These are phyloP conservation scores for Pholiota molesta DNA, from an alignment of 768 basidiomycete species.

Conservation along the genomic window DNA sequence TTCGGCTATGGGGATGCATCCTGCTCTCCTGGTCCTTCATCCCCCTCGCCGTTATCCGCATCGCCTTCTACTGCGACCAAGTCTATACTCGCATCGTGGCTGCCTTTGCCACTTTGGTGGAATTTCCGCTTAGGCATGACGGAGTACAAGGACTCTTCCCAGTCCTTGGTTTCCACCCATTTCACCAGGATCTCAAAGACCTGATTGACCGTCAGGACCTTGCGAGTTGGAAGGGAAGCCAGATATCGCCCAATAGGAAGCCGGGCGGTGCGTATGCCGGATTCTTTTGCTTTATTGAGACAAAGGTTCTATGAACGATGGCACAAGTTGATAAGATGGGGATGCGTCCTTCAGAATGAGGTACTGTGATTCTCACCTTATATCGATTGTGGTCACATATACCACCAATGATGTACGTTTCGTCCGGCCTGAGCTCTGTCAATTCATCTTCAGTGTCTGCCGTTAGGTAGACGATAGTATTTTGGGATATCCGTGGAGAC, in stretches of 20 bases:
- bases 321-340: constrained; percentile 23
- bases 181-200: constrained; percentile 90
- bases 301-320: constrained; percentile 72
- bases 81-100: constrained; percentile 22
- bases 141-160: constrained; percentile 85
- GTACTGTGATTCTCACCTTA: constrained; percentile 55
- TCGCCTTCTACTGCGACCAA: constrained; percentile 21
- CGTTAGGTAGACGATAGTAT: constrained; percentile 86
- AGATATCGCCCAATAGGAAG: constrained; percentile 95
- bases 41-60: constrained; percentile 13
- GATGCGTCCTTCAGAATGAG: constrained; percentile 7
- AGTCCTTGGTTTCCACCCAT: constrained; percentile 85
- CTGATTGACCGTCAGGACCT: constrained; percentile 97
- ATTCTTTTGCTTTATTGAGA: constrained; percentile 76
- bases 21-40: constrained; percentile 9
- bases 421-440: constrained; percentile 76
- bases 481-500: constrained; percentile 30
- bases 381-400: constrained; percentile 96
- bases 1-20: neutral
- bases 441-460: constrained; percentile 92
- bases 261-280: constrained; percentile 81
- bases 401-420: constrained; percentile 95
- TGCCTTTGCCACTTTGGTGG: constrained; percentile 43
- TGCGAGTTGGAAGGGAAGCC: constrained; percentile 82
- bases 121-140: constrained; percentile 95